Conservation (phyloP, 2,329 filamentous ascomycete species). For the Colletotrichum musicola region DNA sequence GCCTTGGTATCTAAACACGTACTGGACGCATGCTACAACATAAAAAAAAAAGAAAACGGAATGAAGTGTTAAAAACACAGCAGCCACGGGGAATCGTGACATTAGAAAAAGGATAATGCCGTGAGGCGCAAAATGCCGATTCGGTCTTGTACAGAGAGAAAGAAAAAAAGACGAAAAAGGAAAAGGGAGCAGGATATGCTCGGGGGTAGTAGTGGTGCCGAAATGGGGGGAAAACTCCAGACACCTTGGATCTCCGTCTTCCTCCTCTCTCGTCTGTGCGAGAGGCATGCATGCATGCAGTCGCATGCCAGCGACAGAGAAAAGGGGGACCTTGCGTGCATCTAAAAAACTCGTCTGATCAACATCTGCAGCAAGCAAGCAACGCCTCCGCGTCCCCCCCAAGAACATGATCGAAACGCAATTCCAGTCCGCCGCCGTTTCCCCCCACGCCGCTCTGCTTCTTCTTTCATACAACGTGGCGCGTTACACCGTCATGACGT, state of each 20-base stretch:
- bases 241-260: background rate
- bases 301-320: too few species aligned
- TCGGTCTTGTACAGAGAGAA: background rate
- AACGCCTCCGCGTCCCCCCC: background rate
- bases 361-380: background rate
- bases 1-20: constrained; percentile 1
- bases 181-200: background rate
- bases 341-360: background rate
- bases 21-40: too few species aligned
- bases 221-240: background rate
- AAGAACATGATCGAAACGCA: background rate
- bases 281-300: too few species aligned
- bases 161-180: background rate
- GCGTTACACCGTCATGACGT: constrained; percentile 26
- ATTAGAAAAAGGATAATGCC: too few species aligned
- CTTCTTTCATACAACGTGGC: constrained; percentile 16
- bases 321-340: background rate
- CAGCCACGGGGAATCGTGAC: background rate
- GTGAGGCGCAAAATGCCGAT: background rate
- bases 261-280: background rate
- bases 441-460: background rate
- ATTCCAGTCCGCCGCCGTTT: constrained; percentile 32
- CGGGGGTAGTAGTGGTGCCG: too few species aligned
- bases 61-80: background rate
- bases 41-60: background rate